These are phyloP conservation scores for Phanerochaete carnosa DNA, from an alignment of 768 basidiomycete species.

Conservation along the genomic window DNA sequence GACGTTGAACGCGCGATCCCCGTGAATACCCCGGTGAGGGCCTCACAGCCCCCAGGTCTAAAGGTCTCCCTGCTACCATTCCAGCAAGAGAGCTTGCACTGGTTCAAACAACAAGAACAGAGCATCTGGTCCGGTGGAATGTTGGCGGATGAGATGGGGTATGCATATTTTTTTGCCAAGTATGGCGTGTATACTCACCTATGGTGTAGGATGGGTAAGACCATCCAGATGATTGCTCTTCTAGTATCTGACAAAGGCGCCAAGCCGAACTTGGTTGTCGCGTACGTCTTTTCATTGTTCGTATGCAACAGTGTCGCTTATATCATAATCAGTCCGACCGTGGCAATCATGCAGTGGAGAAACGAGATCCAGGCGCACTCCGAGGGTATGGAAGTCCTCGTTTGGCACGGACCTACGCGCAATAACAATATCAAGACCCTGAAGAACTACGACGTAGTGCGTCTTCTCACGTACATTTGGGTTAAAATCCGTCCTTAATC, in stretches of 20 bases:
- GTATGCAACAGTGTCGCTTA: neutral
- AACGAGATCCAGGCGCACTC: conserved; percentile 91
- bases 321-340: conserved; percentile 37
- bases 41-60: conserved; percentile 77
- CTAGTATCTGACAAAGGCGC: conserved; percentile 67
- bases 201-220: conserved; percentile 77
- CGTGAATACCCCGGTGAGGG: conserved; percentile 61
- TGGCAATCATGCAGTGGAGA: conserved; percentile 78
- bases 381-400: conserved; percentile 74
- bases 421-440: conserved; percentile 65
- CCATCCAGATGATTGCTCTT: conserved; percentile 93
- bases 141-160: conserved; percentile 96
- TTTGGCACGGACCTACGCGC: conserved; percentile 89
- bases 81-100: conserved; percentile 90
- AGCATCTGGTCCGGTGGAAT: conserved; percentile 88
- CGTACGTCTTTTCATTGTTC: conserved; percentile 47
- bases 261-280: conserved; percentile 89
- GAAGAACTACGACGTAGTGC: conserved; percentile 83
- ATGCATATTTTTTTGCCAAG: conserved; percentile 23
- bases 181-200: conserved; percentile 9
- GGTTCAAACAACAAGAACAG: conserved; percentile 95
- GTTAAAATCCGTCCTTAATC: neutral
- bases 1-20: conserved; percentile 66
- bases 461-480: conserved; percentile 21
- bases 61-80: conserved; percentile 89